Conservation (phyloP, 257 asterid species). For the Solanum tarapatanum region DNA sequence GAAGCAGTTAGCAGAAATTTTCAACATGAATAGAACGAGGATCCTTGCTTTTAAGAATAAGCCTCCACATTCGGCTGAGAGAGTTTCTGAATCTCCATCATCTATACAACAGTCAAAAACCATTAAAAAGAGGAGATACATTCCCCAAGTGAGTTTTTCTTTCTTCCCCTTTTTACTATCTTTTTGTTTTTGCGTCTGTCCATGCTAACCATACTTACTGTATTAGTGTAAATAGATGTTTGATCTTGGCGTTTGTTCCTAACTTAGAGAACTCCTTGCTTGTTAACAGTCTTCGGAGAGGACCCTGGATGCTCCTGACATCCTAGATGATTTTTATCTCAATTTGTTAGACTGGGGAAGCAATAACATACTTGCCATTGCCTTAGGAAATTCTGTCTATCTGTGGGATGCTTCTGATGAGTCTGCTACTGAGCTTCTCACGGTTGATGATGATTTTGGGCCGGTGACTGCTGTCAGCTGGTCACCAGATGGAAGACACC, state of each 20-base stretch:
- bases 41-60: constrained; percentile 87
- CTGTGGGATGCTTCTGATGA: constrained; percentile 86
- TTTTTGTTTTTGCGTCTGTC: neutral
- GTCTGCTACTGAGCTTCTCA: constrained; percentile 60
- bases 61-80: constrained; percentile 52
- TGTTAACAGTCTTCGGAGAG: constrained; percentile 72
- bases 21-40: constrained; percentile 77
- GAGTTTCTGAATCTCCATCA: constrained; percentile 34
- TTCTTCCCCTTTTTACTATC: neutral
- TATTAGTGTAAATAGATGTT: neutral
- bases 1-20: constrained; percentile 70
- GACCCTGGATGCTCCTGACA: constrained; percentile 86
- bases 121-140: constrained; percentile 52
- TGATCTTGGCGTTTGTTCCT: neutral
- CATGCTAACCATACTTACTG: neutral
- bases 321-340: constrained; percentile 81
- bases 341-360: constrained; percentile 88
- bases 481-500: constrained; percentile 81
- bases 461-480: constrained; percentile 82
- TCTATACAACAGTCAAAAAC: constrained; percentile 41
- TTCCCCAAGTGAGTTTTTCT: constrained; percentile 59
- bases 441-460: constrained; percentile 66
- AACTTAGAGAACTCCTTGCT: neutral
- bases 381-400: constrained; percentile 67
- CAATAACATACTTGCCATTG: constrained; percentile 78